phyloP scores from a whole-genome alignment of 345 rosid species.

The Pistacia atlantica region DNA sequence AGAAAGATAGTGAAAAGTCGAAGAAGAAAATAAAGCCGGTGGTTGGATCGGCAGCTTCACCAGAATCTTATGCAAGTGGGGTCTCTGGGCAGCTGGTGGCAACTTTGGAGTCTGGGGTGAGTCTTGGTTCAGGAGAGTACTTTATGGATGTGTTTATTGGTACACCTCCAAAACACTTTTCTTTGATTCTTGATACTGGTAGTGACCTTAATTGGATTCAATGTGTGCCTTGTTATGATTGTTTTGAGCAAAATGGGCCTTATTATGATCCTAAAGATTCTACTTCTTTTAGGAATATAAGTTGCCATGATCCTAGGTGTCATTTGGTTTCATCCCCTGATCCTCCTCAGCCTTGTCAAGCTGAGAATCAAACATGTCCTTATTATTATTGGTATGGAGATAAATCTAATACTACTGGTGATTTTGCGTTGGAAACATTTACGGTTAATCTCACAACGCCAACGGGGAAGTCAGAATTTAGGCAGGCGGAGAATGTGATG shows the following conservation, averaged over 20 bases:
- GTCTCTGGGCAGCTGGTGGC: slow-evolving; percentile 69
- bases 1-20: slow-evolving; percentile 23
- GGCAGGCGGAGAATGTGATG: slow-evolving; percentile 65
- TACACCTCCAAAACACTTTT: slow-evolving; percentile 86
- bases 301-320: slow-evolving; percentile 70
- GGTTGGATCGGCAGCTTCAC: slow-evolving; percentile 32
- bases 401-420: slow-evolving; percentile 87
- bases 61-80: slow-evolving; percentile 32
- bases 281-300: slow-evolving; percentile 58
- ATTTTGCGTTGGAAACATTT: slow-evolving; percentile 77
- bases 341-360: slow-evolving; percentile 60
- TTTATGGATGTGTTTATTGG: slow-evolving; percentile 94
- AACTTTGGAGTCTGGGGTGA: slow-evolving; percentile 82
- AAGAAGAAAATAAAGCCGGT: slow-evolving; percentile 15
- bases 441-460: slow-evolving; percentile 63
- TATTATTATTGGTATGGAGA: slow-evolving; percentile 90
- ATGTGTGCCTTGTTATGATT: slow-evolving; percentile 81
- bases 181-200: slow-evolving; percentile 94
- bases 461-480: slow-evolving; percentile 48
- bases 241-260: slow-evolving; percentile 85
- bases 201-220: slow-evolving; percentile 98
- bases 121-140: slow-evolving; percentile 87
- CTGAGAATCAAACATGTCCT: slow-evolving; percentile 74
- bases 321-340: slow-evolving; percentile 74
- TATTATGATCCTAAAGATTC: slow-evolving; percentile 71